Evolutionary conservation across 129 eudicot species (phyloP).

Genomic region (Chrysanthemum makinoi): DNA sequence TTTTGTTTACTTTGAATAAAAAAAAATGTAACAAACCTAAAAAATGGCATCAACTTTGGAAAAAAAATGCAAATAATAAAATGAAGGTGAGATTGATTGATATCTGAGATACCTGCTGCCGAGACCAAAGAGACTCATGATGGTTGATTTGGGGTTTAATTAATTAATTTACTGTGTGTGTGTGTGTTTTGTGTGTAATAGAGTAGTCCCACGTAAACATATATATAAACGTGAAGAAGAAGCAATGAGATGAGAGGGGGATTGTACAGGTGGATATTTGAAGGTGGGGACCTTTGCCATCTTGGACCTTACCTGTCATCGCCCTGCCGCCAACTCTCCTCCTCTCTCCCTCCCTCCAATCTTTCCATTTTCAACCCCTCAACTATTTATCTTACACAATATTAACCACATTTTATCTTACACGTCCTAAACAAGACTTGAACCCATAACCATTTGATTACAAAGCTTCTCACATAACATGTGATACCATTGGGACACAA

Average conservation of each 20-base stretch:
- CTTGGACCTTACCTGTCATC: slow-evolving; percentile 44
- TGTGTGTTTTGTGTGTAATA: background rate
- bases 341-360: slow-evolving; percentile 26
- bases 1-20: no score
- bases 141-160: slow-evolving; percentile 9
- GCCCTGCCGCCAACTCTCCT: slow-evolving; percentile 47
- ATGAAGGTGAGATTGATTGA: background rate
- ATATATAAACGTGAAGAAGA: background rate
- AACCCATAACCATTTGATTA: no score
- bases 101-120: slow-evolving; percentile 53
- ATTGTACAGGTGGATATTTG: slow-evolving; percentile 29
- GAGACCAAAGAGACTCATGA: slow-evolving; percentile 71
- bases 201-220: background rate
- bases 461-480: no score
- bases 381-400: no score
- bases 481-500: no score
- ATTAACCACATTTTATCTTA: no score
- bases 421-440: no score
- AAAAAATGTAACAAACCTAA: no score
- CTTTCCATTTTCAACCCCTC: background rate
- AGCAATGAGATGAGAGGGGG: background rate
- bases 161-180: background rate
- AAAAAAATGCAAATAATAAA: background rate
- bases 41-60: no score
- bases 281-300: slow-evolving; percentile 22